Evolutionary conservation across 2,329 filamentous ascomycete species (phyloP).

Genomic region (Tolypocladium tropicale): DNA sequence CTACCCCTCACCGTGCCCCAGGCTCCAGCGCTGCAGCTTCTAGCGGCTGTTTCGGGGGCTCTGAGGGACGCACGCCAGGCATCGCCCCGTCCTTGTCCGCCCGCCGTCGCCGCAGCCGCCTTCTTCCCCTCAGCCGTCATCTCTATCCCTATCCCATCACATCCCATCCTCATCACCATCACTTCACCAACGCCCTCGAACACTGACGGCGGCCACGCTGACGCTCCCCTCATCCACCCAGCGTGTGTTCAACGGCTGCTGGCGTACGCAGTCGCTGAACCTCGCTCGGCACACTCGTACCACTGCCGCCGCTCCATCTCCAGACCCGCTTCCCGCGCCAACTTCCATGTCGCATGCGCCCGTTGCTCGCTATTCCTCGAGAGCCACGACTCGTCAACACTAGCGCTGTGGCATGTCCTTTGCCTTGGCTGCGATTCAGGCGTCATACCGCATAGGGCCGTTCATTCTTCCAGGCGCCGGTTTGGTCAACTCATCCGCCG

Average conservation of each 20-base stretch:
- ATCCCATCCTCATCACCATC: neutral
- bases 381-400: neutral
- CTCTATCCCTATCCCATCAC: too few relatives aligned
- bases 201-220: neutral
- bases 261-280: neutral
- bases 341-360: neutral
- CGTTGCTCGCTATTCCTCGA: neutral
- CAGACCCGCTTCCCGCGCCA: neutral
- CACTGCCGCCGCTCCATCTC: too few relatives aligned
- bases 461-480: neutral
- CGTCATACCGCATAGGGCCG: neutral
- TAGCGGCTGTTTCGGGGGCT: neutral
- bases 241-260: neutral
- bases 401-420: neutral
- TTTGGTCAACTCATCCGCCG: neutral
- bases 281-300: neutral
- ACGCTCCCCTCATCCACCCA: neutral
- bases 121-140: neutral
- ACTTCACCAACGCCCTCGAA: neutral
- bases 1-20: neutral
- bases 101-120: neutral
- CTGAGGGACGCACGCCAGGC: neutral
- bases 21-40: neutral
- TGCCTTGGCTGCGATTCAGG: neutral
- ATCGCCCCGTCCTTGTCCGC: neutral